These are phyloP conservation scores for Paracamarosporium sp. DNA, from an alignment of 2,329 filamentous ascomycete species.

Conservation along the genomic window DNA sequence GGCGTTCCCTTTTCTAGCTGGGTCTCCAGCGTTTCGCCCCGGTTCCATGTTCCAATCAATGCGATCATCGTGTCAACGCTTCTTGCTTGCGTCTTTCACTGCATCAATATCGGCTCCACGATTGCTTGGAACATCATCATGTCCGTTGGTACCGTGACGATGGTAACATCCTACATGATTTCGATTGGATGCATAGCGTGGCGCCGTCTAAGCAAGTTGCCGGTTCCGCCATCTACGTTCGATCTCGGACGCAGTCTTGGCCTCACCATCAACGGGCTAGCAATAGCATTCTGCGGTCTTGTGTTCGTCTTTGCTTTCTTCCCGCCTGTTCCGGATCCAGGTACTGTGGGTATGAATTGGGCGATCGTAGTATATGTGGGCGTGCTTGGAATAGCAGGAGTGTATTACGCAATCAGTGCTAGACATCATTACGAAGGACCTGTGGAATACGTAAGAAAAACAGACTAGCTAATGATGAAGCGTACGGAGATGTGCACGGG, in stretches of 20 bases:
- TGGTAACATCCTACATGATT: conserved; percentile 32
- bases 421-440: conserved; percentile 44
- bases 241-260: conserved; percentile 50
- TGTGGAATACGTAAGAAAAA: conserved; percentile 20
- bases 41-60: conserved; percentile 45
- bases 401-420: conserved; percentile 49
- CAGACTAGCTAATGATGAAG: neutral
- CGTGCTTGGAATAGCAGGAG: conserved; percentile 47
- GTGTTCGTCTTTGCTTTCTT: conserved; percentile 53
- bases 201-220: conserved; percentile 50
- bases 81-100: conserved; percentile 49
- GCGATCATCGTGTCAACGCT: conserved; percentile 47
- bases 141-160: conserved; percentile 17
- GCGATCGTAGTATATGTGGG: conserved; percentile 50
- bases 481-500: neutral
- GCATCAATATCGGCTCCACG: conserved; percentile 56
- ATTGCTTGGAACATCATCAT: conserved; percentile 23
- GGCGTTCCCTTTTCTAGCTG: conserved; percentile 6
- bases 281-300: conserved; percentile 46
- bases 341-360: conserved; percentile 52
- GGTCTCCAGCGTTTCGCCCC: neutral
- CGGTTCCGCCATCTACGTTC: conserved; percentile 53
- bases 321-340: conserved; percentile 30
- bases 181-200: conserved; percentile 54
- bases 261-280: conserved; percentile 48